Conservation (phyloP, 2,329 filamentous ascomycete species). For the Gremmenia infestans region DNA sequence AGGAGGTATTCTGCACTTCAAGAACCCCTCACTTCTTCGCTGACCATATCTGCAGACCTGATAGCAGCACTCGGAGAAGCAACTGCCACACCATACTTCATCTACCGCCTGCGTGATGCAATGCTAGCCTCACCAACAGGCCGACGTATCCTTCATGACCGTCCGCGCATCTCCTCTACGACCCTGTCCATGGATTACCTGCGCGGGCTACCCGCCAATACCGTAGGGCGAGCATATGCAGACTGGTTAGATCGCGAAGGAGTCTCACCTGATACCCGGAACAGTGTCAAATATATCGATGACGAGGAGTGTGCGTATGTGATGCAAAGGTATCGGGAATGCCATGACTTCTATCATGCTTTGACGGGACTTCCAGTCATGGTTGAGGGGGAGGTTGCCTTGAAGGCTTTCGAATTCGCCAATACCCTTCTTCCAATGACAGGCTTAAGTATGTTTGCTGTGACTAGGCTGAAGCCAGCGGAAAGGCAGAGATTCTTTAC, state of each 20-base stretch:
- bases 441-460: conserved; percentile 73
- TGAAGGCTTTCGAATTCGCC: conserved; percentile 96
- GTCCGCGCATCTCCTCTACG: conserved; percentile 78
- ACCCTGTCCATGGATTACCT: conserved; percentile 62
- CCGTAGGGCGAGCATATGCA: conserved; percentile 77
- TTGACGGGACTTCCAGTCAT: conserved; percentile 86
- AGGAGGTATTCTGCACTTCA: conserved; percentile 49
- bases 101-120: conserved; percentile 81
- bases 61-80: conserved; percentile 93
- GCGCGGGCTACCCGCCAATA: conserved; percentile 64
- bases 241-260: conserved; percentile 91
- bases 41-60: conserved; percentile 57
- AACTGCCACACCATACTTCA: conserved; percentile 92
- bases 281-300: conserved; percentile 82
- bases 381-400: conserved; percentile 92
- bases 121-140: conserved; percentile 85
- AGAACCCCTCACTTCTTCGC: background rate
- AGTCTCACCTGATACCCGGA: conserved; percentile 85
- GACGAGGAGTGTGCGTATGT: conserved; percentile 96
- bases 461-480: conserved; percentile 55
- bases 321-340: conserved; percentile 96
- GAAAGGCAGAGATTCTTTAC: conserved; percentile 64
- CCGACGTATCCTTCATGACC: conserved; percentile 83
- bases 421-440: conserved; percentile 97
- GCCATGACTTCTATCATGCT: conserved; percentile 96